Evolutionary conservation across 2,329 filamentous ascomycete species (phyloP).

Genomic region (Fusarium sp.): DNA sequence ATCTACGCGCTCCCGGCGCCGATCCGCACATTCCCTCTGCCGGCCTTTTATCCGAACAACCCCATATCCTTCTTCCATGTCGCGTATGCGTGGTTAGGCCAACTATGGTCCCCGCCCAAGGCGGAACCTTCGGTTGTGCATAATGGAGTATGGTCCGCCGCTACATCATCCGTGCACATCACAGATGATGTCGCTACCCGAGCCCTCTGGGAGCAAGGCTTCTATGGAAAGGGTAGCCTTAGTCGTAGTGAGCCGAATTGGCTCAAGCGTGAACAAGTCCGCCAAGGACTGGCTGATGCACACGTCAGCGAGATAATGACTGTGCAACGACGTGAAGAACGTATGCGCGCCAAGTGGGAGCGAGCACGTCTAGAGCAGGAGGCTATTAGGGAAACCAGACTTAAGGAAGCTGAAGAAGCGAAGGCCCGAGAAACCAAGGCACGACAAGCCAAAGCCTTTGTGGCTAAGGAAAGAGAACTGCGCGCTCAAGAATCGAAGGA

Average conservation of each 20-base stretch:
- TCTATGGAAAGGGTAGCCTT: conserved; percentile 93
- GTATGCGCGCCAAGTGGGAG: conserved; percentile 89
- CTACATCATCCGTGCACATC: conserved; percentile 86
- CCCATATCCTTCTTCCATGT: conserved; percentile 89
- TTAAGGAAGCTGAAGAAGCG: conserved; percentile 59
- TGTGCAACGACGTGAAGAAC: conserved; percentile 79
- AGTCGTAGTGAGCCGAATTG: conserved; percentile 96
- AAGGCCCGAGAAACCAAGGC: conserved; percentile 42
- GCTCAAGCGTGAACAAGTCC: conserved; percentile 84
- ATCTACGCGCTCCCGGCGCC: conserved; percentile 88
- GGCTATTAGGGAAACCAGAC: conserved; percentile 78
- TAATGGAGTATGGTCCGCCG: conserved; percentile 82
- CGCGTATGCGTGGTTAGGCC: conserved; percentile 80
- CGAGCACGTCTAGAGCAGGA: conserved; percentile 89
- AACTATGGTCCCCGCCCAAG: conserved; percentile 75
- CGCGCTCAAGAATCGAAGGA: conserved; percentile 18
- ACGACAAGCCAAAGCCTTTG: conserved; percentile 31
- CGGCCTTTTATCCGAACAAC: conserved; percentile 90
- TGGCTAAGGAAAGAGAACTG: conserved; percentile 20
- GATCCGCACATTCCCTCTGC: conserved; percentile 84
- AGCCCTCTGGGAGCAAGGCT: conserved; percentile 94
- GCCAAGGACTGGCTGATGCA: conserved; percentile 71
- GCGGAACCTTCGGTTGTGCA: conserved; percentile 75
- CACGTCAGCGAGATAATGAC: conserved; percentile 88
- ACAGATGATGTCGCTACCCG: conserved; percentile 80